phyloP scores from a whole-genome alignment of 2,329 filamentous ascomycete genomes.

The Furcasterigmium furcatum region DNA sequence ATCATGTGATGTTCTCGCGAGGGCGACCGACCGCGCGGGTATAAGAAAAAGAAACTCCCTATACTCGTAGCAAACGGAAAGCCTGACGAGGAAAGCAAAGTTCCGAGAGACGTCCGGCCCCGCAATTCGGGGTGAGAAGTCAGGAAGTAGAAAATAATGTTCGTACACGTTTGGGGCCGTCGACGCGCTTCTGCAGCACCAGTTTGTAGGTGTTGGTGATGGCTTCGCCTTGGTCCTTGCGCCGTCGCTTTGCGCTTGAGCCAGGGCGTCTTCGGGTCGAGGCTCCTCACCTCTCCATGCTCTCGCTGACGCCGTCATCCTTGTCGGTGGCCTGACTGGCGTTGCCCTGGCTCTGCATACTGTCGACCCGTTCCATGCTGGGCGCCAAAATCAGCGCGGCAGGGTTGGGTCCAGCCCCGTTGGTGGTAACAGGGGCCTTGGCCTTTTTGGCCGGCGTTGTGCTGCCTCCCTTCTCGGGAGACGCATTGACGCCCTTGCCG shows the following conservation, averaged over 20 bases:
- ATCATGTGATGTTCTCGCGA: not conserved
- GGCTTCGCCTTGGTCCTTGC: not conserved
- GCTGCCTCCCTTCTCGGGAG: constrained; percentile 29
- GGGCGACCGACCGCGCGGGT: not conserved
- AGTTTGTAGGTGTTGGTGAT: not conserved
- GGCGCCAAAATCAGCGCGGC: constrained; percentile 34
- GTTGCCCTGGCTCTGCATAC: constrained; percentile 53
- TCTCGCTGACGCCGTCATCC: constrained; percentile 67
- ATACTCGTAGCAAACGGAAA: not conserved
- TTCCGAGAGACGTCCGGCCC: too few relatives aligned
- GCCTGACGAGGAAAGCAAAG: not conserved
- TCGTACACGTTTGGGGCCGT: not conserved
- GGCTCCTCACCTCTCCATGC: constrained; percentile 46
- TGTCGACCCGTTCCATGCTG: constrained; percentile 57
- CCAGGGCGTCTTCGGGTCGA: not conserved
- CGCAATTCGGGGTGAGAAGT: not conserved
- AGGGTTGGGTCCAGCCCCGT: constrained; percentile 33
- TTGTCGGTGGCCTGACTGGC: constrained; percentile 62
- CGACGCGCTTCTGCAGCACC: not conserved
- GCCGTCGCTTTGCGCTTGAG: not conserved
- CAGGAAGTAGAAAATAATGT: not conserved
- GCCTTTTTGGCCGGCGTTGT: constrained; percentile 49
- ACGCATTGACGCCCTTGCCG: constrained; percentile 32
- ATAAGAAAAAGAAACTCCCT: not conserved
- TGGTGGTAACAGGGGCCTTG: constrained; percentile 34